Evolutionary conservation across 2,329 filamentous ascomycete species (phyloP).

Genomic region (Fusarium verrucosum): DNA sequence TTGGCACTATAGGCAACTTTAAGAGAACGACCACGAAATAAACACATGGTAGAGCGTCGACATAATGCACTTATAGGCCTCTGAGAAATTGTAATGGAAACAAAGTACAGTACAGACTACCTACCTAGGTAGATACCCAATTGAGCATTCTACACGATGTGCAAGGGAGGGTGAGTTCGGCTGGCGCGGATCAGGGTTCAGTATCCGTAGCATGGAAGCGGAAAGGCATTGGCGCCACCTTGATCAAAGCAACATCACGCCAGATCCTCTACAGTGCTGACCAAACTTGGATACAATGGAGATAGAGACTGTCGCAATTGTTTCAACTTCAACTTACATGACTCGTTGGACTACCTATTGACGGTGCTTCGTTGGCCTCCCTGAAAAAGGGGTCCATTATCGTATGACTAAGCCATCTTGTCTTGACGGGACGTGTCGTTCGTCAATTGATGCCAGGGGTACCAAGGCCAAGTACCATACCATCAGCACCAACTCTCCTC

Average conservation of each 20-base stretch:
- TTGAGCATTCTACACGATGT: background rate
- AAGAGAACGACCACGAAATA: background rate
- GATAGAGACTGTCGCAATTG: background rate
- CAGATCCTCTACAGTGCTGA: no score
- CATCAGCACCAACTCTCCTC: conserved; percentile 18
- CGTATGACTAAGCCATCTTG: conserved; percentile 35
- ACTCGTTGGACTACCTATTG: background rate
- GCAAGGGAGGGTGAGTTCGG: background rate
- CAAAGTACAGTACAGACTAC: no score
- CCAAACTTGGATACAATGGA: background rate
- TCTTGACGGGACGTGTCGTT: conserved; percentile 34
- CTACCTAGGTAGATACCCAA: conserved; percentile 24
- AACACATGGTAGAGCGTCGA: background rate
- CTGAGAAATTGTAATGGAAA: no score
- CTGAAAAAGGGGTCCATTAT: conserved; percentile 18
- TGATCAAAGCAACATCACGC: background rate
- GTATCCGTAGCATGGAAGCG: background rate
- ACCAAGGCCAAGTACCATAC: background rate
- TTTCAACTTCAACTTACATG: background rate
- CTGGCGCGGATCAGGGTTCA: conserved; percentile 5
- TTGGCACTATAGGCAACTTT: background rate
- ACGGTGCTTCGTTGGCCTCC: background rate
- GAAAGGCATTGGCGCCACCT: background rate
- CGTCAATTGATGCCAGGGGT: conserved; percentile 14
- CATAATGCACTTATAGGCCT: background rate